phyloP scores from a whole-genome alignment of 371 early-diverging fungal species.

The Batrachochytrium dendrobatidis region DNA sequence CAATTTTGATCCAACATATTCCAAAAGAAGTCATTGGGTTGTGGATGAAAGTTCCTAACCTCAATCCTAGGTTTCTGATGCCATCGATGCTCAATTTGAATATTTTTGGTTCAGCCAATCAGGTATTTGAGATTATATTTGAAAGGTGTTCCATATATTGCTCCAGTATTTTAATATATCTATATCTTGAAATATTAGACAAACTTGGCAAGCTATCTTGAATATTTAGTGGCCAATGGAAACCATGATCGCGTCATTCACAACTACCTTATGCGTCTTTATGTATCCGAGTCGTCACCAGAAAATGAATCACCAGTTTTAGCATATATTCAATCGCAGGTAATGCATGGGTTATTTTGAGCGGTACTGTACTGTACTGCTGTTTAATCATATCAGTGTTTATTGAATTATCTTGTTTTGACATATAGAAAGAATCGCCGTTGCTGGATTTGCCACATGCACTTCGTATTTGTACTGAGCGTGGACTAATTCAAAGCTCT shows the following conservation, averaged over 20 bases:
- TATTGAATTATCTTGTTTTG: neutral
- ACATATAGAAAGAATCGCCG: conserved; percentile 15
- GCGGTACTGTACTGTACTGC: neutral
- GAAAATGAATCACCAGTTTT: conserved; percentile 45
- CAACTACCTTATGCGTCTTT: conserved; percentile 80
- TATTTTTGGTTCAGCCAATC: neutral
- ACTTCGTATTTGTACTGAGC: conserved; percentile 68
- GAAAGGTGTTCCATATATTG: no score
- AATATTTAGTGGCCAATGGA: neutral
- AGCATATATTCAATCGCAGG: conserved; percentile 22
- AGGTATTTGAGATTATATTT: no score
- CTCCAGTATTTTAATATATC: conserved; percentile 6
- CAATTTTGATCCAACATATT: conserved; percentile 68
- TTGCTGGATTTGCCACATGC: conserved; percentile 80
- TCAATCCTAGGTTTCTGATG: conserved; percentile 77
- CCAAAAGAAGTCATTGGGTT: conserved; percentile 74
- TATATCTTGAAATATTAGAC: neutral
- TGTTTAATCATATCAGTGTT: no score
- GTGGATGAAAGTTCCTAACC: conserved; percentile 72
- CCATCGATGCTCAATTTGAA: conserved; percentile 80
- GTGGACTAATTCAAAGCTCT: conserved; percentile 64
- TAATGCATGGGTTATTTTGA: conserved; percentile 1
- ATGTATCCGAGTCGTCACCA: conserved; percentile 59
- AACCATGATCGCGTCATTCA: conserved; percentile 35
- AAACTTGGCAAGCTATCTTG: neutral